Evolutionary conservation across 495 filamentous ascomycete genomes (phyloP), one percentile per base, ranked within the genome.

Genomic region (Xylaria nigripes): DNA sequence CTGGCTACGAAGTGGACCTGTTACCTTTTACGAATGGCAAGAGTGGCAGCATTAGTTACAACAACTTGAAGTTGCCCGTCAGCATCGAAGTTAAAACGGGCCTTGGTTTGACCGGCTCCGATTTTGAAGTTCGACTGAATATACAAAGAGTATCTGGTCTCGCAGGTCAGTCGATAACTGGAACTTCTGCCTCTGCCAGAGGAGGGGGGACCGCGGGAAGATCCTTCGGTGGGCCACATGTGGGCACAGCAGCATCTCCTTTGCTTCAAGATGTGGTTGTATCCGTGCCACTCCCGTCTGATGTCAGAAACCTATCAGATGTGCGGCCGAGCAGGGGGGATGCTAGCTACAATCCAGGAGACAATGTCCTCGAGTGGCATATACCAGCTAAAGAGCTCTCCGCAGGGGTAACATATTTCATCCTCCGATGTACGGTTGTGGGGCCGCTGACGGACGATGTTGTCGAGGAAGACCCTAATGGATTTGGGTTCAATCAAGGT

Each of bases 1-100:
- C 89, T 23, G 90, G 91, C 3, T 98, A 98, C 61, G 93, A 95
- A 67, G 90, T 95, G 30, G 87, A 97, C 70, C 75, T 98, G 21
- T 75, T 98, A 21, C 86, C 89, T 2, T 79, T 82, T 32, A 61
- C 58, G 7, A 65, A 66, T 48, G 62, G 69, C 12, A 74, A 72
- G 54, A 66, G 64, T 9, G 72, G 70, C 27, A 69, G 59, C 19
- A 66, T 70, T 22, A 68, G 55, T 27, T 58, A 71, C 18, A 68
- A 83, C 45, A 86, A 82, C 62, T 71, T 96, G 2, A 86, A 89
- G 54, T 70, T 98, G 6, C 93, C 93, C 0, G 87, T 92, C 0
- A 77, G 77, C 23, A 73, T 95, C 15, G 87, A 95, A 60, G 81
- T 98, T 40, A 84, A 83, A 48, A 95, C 88, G 22, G 80, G 81